phyloP scores from a whole-genome alignment of 2,329 filamentous ascomycete species.

The Colletotrichum spaethianum region DNA sequence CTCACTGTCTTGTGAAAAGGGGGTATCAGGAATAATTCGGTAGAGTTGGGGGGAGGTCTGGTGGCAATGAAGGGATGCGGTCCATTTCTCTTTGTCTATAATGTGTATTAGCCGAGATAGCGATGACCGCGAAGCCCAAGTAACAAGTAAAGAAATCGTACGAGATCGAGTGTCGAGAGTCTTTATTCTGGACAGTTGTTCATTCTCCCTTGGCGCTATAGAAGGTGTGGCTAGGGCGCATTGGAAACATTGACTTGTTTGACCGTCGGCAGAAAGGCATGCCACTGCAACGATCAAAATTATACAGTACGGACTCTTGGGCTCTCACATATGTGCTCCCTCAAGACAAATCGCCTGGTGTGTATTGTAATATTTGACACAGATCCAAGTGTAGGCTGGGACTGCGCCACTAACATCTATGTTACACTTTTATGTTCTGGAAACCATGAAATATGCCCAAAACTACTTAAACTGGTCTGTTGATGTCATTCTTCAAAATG shows the following conservation, averaged over 20 bases:
- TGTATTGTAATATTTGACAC: background rate
- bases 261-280: background rate
- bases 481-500: too few relatives aligned
- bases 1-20: constrained; percentile 7
- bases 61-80: background rate
- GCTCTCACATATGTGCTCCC: background rate
- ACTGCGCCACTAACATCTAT: background rate
- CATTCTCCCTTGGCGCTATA: background rate
- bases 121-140: background rate
- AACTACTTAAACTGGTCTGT: background rate
- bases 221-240: background rate
- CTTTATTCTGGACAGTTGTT: too few relatives aligned
- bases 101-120: background rate
- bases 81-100: constrained; percentile 5
- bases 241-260: too few relatives aligned
- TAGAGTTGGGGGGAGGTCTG: background rate
- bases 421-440: background rate
- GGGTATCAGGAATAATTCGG: background rate
- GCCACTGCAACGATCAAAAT: background rate
- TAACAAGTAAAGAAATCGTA: background rate
- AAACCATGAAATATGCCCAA: background rate
- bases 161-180: background rate
- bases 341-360: background rate
- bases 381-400: background rate
- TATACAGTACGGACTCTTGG: background rate